Base-by-base conservation (phyloP, 164 flowering plant species). In the Taxillus chinensis region DNA sequence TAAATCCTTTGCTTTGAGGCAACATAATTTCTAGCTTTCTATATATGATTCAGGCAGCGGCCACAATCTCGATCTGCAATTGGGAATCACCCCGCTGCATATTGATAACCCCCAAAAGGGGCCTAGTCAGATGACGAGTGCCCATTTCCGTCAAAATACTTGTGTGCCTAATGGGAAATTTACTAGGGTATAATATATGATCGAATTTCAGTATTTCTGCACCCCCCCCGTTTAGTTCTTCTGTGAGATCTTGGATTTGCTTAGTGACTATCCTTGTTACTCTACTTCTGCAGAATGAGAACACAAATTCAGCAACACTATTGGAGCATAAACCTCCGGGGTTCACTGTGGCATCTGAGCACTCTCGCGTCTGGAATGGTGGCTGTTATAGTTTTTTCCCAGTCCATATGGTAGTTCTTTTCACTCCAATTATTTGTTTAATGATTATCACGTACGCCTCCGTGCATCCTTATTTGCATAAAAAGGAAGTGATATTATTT, bases 21-120 rank as follows among this genome's bases (percentile, higher is more conserved):
- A 43, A 43, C 10, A 9, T 9, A 6, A 43, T 43, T 6, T 0
- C 8, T 43, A 43, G 7, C 2, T 43, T 43, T 43, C 41, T 45
- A 0, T 27, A 45, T 60, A 40, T 16, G 8, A 39, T 66, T 12
- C 59, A 75, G 75, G 49, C 2, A 16, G 50, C 45, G 13, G 60
- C 13, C 66, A 67, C 39, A 61, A 48, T 63, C 79, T 82, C 62
- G 83, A 82, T 68, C 80, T 82, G 45, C 74, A 78, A 67, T 73
- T 82, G 57, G 74, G 80, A 3, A 74, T 82, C 39, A 73, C 75
- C 56, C 69, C 79, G 2, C 57, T 75, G 9, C 48, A 55, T 49
- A 1, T 41, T 40, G 53, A 69, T 48, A 67, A 60, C 15, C 66
- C 43, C 13, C 62, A 52, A 53, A 62, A 60, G 43, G 63, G 52